Evolutionary conservation across 208 protist genomes (phyloP).

Genomic region (Leishmania lainsoni): DNA sequence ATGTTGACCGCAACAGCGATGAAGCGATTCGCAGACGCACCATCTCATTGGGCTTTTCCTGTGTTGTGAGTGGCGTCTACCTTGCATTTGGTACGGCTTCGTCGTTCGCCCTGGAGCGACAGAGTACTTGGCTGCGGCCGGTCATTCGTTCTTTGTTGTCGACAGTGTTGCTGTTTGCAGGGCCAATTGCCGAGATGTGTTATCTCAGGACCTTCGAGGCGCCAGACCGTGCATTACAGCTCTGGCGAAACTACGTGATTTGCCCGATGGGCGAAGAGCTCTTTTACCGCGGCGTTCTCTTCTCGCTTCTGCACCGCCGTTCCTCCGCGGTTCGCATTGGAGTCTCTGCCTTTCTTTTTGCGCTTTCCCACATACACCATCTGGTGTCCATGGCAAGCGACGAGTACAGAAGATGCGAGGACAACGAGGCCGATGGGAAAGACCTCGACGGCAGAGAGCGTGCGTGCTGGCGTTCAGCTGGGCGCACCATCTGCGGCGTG

Average conservation of each 20-base stretch:
- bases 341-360: slow-evolving; percentile 58
- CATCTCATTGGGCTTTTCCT: slow-evolving; percentile 24
- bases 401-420: slow-evolving; percentile 29
- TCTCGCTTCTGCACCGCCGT: slow-evolving; percentile 43
- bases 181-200: slow-evolving; percentile 34
- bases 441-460: neutral
- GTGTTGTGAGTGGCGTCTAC: slow-evolving; percentile 17
- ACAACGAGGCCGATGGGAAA: neutral
- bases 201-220: slow-evolving; percentile 3
- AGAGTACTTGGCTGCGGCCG: neutral
- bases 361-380: slow-evolving; percentile 68
- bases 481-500: slow-evolving; percentile 14
- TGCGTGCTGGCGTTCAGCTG: slow-evolving; percentile 30
- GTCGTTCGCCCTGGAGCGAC: neutral
- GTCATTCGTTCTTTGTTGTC: slow-evolving; percentile 17
- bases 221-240: slow-evolving; percentile 10
- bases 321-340: slow-evolving; percentile 29
- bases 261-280: slow-evolving; percentile 76
- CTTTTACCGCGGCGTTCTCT: slow-evolving; percentile 74
- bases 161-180: slow-evolving; percentile 54
- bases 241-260: slow-evolving; percentile 54
- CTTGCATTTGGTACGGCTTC: slow-evolving; percentile 5
- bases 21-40: slow-evolving; percentile 42
- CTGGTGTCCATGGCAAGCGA: slow-evolving; percentile 41
- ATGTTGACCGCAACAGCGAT: slow-evolving; percentile 48